Conservation (phyloP, 1,284 basidiomycete species). For the Volvariella volvacea region DNA sequence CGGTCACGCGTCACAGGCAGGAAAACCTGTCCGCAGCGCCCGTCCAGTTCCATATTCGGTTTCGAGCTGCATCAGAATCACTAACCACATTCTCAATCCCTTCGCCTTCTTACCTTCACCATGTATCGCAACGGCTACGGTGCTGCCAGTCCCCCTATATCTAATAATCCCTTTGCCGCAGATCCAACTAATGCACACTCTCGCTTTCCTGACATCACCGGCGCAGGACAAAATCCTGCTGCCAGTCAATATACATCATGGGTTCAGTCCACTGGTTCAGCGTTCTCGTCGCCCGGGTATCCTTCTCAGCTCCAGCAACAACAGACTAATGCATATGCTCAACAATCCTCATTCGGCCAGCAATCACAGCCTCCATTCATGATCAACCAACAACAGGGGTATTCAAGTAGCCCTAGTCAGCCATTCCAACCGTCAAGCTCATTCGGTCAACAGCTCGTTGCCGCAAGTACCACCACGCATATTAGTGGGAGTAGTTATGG, state of each 20-base stretch:
- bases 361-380: constrained; percentile 9
- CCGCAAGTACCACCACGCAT: constrained; percentile 15
- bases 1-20: not conserved
- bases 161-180: constrained; percentile 53
- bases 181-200: constrained; percentile 36
- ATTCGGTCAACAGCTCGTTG: constrained; percentile 30
- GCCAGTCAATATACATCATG: constrained; percentile 23
- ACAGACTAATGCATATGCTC: constrained; percentile 22
- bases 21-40: not conserved
- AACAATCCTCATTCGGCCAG: constrained; percentile 19
- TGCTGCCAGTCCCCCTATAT: constrained; percentile 22
- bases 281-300: constrained; percentile 9
- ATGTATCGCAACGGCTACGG: constrained; percentile 35
- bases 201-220: constrained; percentile 47
- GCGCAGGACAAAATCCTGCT: constrained; percentile 11
- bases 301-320: constrained; percentile 17
- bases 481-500: constrained; percentile 37
- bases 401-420: constrained; percentile 11
- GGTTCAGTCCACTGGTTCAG: constrained; percentile 15
- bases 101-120: constrained; percentile 8
- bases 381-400: constrained; percentile 6
- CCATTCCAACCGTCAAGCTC: constrained; percentile 31
- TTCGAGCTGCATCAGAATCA: not conserved
- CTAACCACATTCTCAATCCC: constrained; percentile 2
- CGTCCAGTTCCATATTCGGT: not conserved